Evolutionary conservation across 129 eudicot species (phyloP), one percentile per base, ranked within the genome.

Genomic region (Lactuca saligna): DNA sequence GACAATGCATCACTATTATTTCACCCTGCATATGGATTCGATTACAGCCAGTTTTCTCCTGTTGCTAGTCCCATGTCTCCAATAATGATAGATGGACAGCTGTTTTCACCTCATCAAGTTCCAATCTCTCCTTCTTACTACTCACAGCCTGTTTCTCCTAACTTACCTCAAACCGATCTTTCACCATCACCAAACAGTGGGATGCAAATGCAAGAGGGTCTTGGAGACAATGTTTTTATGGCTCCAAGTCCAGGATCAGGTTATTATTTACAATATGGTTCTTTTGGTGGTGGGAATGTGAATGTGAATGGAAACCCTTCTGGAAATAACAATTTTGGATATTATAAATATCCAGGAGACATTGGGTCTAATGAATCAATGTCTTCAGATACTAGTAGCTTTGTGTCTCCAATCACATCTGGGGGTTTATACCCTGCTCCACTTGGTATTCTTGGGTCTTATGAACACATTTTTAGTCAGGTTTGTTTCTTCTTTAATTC

Each of bases 41-140:
- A 89, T 66, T 93, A 76, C 72, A 92, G 97, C 54, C 98, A 92
- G 75, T 93, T 79, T 75, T 89, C 98, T 31, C 95, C 98, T 0
- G 76, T 86, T 81, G 88, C 91, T 66, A 86, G 82, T 75, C 89
- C 98, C n/a, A 54, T 92, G 17, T 89, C 96, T 38, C 95, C 94
- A 17, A 71, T 92, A 74, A 74, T 92, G 90, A 54, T 92, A 37
- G 96, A 92, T 73, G 96, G 94, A 6, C 98, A 92, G 77, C 81
- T 90, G 31, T 90, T 69, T 84, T 82, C 95, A 17, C 88, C 86
- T 12, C 95, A 87, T 66, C 98, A 93, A 71, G 75, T 89, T 29
- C 92, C 96, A 4, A 79, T 87, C 77, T 79, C 95, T 15, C 92
- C 90, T 16, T 69, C 82, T 54, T 93, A 79, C 83, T 93, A 80